Conservation (phyloP, 2,329 filamentous ascomycete species). For the Colletotrichum eleusines region DNA sequence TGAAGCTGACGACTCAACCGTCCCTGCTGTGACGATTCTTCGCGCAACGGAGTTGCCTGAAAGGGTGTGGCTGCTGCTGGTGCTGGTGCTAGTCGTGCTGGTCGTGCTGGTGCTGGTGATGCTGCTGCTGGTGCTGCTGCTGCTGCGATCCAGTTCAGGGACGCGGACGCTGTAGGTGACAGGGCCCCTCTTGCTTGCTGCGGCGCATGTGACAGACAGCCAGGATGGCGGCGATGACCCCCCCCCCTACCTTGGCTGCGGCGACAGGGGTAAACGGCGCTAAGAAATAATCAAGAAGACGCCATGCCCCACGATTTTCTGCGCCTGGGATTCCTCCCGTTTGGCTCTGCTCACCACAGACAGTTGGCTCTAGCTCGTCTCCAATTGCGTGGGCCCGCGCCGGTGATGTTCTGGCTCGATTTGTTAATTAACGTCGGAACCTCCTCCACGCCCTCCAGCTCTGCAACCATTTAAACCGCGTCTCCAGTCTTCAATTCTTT, state of each 20-base stretch:
- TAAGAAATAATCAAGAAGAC: slow-evolving; percentile 44
- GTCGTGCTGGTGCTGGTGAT: too few relatives aligned
- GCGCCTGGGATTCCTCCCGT: slow-evolving; percentile 18
- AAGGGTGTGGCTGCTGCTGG: slow-evolving; percentile 27
- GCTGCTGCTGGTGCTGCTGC: too few relatives aligned
- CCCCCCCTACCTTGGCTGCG: slow-evolving; percentile 23
- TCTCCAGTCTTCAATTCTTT: slow-evolving; percentile 33
- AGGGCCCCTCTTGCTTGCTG: slow-evolving; percentile 32
- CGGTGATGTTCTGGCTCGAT: slow-evolving; percentile 14
- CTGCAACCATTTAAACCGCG: slow-evolving; percentile 1
- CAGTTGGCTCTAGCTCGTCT: slow-evolving; percentile 11
- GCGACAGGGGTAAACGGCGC: slow-evolving; percentile 34
- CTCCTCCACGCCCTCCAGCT: slow-evolving; percentile 20
- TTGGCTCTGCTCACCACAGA: slow-evolving; percentile 19
- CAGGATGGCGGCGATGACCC: slow-evolving; percentile 40
- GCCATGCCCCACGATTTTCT: slow-evolving; percentile 43
- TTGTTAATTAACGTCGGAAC: slow-evolving; percentile 23
- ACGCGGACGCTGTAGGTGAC: slow-evolving; percentile 29
- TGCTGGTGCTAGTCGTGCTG: too few relatives aligned
- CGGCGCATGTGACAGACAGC: slow-evolving; percentile 46
- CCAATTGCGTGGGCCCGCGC: slow-evolving; percentile 8
- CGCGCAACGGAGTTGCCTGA: slow-evolving; percentile 22
- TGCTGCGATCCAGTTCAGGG: slow-evolving; percentile 19
- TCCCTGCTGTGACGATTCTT: too few relatives aligned
- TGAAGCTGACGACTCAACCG: background rate